Conservation (phyloP, 148 eudicot species). For the Spergularia marina region DNA sequence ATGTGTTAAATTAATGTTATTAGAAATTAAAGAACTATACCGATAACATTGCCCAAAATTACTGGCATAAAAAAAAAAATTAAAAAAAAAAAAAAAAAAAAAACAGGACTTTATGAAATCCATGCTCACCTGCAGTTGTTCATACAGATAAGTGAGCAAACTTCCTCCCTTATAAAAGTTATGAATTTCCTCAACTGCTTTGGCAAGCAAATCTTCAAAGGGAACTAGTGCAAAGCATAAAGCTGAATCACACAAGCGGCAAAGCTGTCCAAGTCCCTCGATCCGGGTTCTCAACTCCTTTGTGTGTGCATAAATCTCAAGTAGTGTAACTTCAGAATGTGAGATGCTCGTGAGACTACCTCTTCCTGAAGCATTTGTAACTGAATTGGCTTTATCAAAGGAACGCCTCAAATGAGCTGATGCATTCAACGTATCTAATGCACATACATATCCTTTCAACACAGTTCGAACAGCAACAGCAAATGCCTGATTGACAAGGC, state of each 20-base stretch:
- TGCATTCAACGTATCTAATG: constrained; percentile 60
- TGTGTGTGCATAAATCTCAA: constrained; percentile 87
- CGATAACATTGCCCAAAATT: constrained; percentile 4
- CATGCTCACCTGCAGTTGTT: constrained; percentile 58
- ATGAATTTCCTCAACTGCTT: constrained; percentile 43
- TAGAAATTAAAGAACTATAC: not conserved
- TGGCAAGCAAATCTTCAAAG: constrained; percentile 42
- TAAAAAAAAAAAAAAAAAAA: no score
- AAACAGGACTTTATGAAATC: not conserved
- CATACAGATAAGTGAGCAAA: constrained; percentile 73
- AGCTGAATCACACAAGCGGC: constrained; percentile 53
- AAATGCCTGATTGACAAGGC: constrained; percentile 90
- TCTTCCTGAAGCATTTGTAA: constrained; percentile 25
- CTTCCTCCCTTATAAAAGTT: constrained; percentile 73
- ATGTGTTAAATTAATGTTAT: constrained; percentile 27
- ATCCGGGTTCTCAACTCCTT: constrained; percentile 69
- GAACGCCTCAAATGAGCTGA: constrained; percentile 66
- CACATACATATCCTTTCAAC: constrained; percentile 63
- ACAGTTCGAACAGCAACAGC: constrained; percentile 74
- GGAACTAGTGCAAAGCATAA: constrained; percentile 41
- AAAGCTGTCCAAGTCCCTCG: constrained; percentile 71
- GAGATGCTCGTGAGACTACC: constrained; percentile 60
- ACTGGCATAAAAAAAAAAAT: constrained; percentile 9
- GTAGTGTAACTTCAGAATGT: constrained; percentile 65
- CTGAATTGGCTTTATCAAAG: constrained; percentile 26